phyloP scores from a whole-genome alignment of 495 filamentous ascomycete species.

The Penicillium lagena region DNA sequence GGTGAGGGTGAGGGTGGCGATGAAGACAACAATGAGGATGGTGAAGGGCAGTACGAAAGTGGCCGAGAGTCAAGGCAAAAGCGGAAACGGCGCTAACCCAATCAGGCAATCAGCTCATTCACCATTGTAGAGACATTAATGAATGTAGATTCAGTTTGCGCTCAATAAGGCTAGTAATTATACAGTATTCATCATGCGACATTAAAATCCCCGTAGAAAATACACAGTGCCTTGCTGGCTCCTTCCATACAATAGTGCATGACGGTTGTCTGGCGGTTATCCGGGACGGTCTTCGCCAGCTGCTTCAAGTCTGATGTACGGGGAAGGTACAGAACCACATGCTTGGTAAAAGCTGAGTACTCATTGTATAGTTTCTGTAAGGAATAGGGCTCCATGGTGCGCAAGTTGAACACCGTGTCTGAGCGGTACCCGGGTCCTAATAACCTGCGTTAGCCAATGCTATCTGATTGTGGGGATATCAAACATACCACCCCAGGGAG shows the following conservation, averaged over 20 bases:
- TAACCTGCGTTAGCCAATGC: conserved; percentile 1
- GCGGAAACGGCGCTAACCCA: conserved; percentile 6
- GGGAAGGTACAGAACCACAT: conserved; percentile 76
- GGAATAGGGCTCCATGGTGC: conserved; percentile 81
- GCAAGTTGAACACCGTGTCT: conserved; percentile 76
- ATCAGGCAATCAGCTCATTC: conserved; percentile 16
- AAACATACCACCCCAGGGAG: conserved; percentile 81
- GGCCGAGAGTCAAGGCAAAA: background rate
- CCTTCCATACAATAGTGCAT: conserved; percentile 90
- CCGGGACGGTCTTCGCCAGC: conserved; percentile 57
- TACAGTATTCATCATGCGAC: conserved; percentile 6
- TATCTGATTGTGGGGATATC: background rate
- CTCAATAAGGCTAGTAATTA: too few relatives aligned
- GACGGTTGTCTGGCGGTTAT: conserved; percentile 53
- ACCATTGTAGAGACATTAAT: background rate
- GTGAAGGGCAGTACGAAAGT: background rate
- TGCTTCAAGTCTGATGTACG: conserved; percentile 82
- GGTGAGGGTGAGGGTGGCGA: background rate
- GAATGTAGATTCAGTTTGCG: background rate
- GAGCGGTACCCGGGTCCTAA: conserved; percentile 72
- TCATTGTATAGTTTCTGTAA: conserved; percentile 53
- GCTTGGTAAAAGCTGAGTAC: conserved; percentile 44
- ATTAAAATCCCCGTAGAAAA: conserved; percentile 45
- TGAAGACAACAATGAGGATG: background rate
- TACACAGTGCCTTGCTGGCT: conserved; percentile 72